Conservation (phyloP, 2,329 filamentous ascomycete species). For the Colletotrichum magnum region DNA sequence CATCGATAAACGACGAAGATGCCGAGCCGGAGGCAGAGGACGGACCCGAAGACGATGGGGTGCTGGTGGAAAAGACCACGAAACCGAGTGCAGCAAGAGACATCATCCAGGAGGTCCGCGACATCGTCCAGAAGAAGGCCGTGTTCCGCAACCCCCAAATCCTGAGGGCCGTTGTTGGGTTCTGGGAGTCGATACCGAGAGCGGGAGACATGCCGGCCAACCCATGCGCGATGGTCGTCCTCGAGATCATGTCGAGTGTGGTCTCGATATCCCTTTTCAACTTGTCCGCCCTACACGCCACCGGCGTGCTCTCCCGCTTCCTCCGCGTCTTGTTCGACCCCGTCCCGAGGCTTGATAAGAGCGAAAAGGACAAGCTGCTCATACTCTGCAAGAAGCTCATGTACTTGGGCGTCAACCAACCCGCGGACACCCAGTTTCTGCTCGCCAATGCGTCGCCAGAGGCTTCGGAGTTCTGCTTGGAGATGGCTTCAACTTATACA, state of each 20-base stretch:
- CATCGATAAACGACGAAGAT: slow-evolving; percentile 44
- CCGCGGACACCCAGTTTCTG: slow-evolving; percentile 88
- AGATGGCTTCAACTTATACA: slow-evolving; percentile 80
- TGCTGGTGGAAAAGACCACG: neutral
- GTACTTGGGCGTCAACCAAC: slow-evolving; percentile 80
- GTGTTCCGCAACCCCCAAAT: slow-evolving; percentile 74
- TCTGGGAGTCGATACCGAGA: slow-evolving; percentile 75
- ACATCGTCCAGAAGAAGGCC: slow-evolving; percentile 65
- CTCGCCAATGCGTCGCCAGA: slow-evolving; percentile 65
- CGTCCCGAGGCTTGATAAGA: slow-evolving; percentile 63
- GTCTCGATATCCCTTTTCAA: slow-evolving; percentile 77
- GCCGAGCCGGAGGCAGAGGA: slow-evolving; percentile 37
- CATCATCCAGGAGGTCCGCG: slow-evolving; percentile 57
- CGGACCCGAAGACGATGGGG: slow-evolving; percentile 44
- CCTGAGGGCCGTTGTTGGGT: slow-evolving; percentile 71
- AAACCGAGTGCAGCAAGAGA: slow-evolving; percentile 27
- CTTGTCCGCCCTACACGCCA: slow-evolving; percentile 78
- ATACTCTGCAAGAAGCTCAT: slow-evolving; percentile 79
- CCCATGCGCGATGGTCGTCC: slow-evolving; percentile 73
- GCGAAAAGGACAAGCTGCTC: slow-evolving; percentile 73
- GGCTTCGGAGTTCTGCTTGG: slow-evolving; percentile 78
- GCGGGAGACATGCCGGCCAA: slow-evolving; percentile 59
- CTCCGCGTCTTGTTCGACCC: slow-evolving; percentile 72
- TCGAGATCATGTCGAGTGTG: slow-evolving; percentile 73
- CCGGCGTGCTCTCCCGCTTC: slow-evolving; percentile 78